phyloP scores from a whole-genome alignment of 345 rosid species.

The Eucalyptus fibrosa region DNA sequence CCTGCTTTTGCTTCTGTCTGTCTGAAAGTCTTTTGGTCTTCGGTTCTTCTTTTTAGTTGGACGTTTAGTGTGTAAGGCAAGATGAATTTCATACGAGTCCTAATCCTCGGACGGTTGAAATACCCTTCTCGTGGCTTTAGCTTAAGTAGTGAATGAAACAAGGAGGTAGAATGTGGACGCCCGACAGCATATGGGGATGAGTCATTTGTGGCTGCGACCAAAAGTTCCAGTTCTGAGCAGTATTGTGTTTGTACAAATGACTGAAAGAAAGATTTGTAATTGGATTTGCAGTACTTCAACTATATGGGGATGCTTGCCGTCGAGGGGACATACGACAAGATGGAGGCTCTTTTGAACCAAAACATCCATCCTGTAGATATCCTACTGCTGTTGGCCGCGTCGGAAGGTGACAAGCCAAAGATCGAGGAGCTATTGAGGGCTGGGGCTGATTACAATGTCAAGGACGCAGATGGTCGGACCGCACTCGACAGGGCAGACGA shows the following conservation, averaged over 20 bases:
- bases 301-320: slow-evolving; percentile 97
- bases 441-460: slow-evolving; percentile 52
- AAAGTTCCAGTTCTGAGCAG: not conserved
- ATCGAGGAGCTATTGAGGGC: slow-evolving; percentile 84
- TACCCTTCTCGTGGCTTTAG: not conserved
- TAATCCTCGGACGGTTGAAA: not conserved
- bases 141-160: not conserved
- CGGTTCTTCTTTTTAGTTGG: not conserved
- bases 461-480: slow-evolving; percentile 69
- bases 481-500: slow-evolving; percentile 58
- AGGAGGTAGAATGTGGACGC: not conserved
- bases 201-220: not conserved
- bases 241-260: not conserved
- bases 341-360: slow-evolving; percentile 72
- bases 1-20: not conserved
- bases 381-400: slow-evolving; percentile 61
- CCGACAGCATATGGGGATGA: not conserved
- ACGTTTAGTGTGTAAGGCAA: not conserved
- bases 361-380: slow-evolving; percentile 87
- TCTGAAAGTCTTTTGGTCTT: not conserved
- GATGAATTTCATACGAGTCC: not conserved
- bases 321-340: slow-evolving; percentile 81
- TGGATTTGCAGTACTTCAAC: slow-evolving; percentile 68
- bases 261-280: not conserved
- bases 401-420: slow-evolving; percentile 83